Evolutionary conservation across 257 asterid genomes (phyloP).

Genomic region (Coffea eugenioides): DNA sequence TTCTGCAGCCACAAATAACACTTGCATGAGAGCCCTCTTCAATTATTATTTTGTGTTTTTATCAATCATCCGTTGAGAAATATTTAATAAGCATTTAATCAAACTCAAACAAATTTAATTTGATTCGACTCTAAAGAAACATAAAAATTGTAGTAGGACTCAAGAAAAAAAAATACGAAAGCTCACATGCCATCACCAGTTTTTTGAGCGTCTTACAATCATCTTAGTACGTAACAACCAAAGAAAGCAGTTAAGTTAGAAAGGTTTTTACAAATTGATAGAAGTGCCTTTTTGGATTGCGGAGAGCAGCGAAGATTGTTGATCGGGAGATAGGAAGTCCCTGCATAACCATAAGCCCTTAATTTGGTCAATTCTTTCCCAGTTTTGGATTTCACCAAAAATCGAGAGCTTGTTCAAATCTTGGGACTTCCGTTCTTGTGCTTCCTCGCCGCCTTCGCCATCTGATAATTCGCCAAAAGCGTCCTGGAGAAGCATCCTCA

Average conservation of each 20-base stretch:
- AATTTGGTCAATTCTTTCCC: slow-evolving; percentile 68
- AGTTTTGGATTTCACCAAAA: slow-evolving; percentile 40
- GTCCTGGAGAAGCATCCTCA: slow-evolving; percentile 43
- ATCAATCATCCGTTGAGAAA: too few species aligned
- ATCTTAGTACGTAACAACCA: neutral
- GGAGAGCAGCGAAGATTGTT: slow-evolving; percentile 61
- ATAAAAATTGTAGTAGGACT: too few species aligned
- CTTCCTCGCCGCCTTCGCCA: slow-evolving; percentile 29
- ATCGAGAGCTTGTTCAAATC: slow-evolving; percentile 24
- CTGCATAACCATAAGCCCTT: slow-evolving; percentile 78
- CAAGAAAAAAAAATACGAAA: too few species aligned
- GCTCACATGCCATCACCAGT: too few species aligned
- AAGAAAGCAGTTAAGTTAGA: neutral
- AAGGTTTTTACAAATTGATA: too few species aligned
- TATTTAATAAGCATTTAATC: too few species aligned
- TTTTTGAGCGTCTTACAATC: too few species aligned
- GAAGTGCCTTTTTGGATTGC: slow-evolving; percentile 55
- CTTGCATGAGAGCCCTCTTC: too few species aligned
- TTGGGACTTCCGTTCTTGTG: slow-evolving; percentile 14
- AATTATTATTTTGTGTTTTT: too few species aligned
- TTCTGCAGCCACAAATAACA: slow-evolving; percentile 49
- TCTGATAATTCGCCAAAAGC: slow-evolving; percentile 78
- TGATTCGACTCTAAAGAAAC: too few species aligned
- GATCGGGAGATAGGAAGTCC: slow-evolving; percentile 53
- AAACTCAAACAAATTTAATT: too few species aligned